Percentiles rank a stretch among this genome's conserved stretches.
These are phyloP conservation scores for Wickerhamiella galacta DNA, from an alignment of 805 yeast genomes.

Conservation along the genomic window DNA sequence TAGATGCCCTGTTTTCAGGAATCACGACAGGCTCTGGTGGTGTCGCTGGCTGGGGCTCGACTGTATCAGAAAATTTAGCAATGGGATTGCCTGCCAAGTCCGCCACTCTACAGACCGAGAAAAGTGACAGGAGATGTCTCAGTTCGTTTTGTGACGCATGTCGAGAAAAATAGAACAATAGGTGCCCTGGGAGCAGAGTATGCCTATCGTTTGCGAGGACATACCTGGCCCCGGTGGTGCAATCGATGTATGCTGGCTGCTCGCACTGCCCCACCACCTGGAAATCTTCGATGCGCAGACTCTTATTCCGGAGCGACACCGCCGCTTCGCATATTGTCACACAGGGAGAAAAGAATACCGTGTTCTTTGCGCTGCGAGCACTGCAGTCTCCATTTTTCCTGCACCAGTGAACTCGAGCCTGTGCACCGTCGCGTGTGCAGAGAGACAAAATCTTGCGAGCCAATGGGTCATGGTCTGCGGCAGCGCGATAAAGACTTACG, in stretches of 20 bases:
- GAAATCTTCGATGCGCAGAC: slow-evolving; percentile 4
- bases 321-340: slow-evolving; percentile 5
- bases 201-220: slow-evolving; percentile 6
- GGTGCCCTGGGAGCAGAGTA: slow-evolving; percentile 13
- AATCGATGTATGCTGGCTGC: slow-evolving; percentile 3
- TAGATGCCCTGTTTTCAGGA: too few relatives aligned
- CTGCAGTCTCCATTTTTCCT: slow-evolving; percentile 9
- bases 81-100: too few relatives aligned
- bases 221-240: slow-evolving; percentile 8
- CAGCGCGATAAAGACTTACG: slow-evolving; percentile 13
- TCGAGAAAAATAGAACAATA: slow-evolving; percentile 18
- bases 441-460: slow-evolving; percentile 10
- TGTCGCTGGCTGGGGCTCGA: too few relatives aligned
- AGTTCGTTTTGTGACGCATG: slow-evolving; percentile 20
- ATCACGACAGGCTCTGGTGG: too few relatives aligned
- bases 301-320: slow-evolving; percentile 5
- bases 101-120: slow-evolving; percentile 7
- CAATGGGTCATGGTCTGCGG: slow-evolving; percentile 13
- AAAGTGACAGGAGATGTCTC: slow-evolving; percentile 9
- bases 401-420: slow-evolving; percentile 16
- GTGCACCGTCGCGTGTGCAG: slow-evolving; percentile 8
- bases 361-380: slow-evolving; percentile 7
- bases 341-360: slow-evolving; percentile 9
- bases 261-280: slow-evolving; percentile 6
- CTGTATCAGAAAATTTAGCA: too few relatives aligned